Conservation (phyloP, 1,139 yeast species). For the Candida sp. region DNA sequence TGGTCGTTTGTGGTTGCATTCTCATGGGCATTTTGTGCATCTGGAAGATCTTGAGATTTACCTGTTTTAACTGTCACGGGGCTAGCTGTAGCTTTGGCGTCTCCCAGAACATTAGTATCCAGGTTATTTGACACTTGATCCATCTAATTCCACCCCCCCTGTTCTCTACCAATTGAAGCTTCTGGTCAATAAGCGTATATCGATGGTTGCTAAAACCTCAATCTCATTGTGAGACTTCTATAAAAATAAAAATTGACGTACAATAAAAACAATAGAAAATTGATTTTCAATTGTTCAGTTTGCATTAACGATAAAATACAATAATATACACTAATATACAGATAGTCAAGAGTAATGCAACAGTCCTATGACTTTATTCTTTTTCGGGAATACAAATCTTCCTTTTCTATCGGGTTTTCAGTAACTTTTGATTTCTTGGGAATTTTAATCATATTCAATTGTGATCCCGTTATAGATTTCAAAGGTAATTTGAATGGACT, state of each 20-base stretch:
- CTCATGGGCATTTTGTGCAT: not conserved
- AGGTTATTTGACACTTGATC: constrained; percentile 28
- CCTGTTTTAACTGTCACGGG: not conserved
- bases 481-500: constrained; percentile 4
- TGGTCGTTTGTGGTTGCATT: not conserved
- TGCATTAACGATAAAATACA: not conserved
- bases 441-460: constrained; percentile 5
- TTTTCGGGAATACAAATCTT: not conserved
- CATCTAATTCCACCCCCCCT: constrained; percentile 16
- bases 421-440: constrained; percentile 1
- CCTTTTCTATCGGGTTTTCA: not conserved
- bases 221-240: not conserved
- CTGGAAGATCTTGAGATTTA: not conserved
- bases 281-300: not conserved
- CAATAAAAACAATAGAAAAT: not conserved
- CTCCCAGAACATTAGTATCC: constrained; percentile 24
- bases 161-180: no score
- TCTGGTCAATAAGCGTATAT: no score
- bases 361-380: not conserved
- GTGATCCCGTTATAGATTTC: constrained; percentile 5
- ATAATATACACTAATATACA: constrained; percentile 4
- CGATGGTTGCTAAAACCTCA: not conserved
- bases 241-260: not conserved
- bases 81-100: constrained; percentile 6
- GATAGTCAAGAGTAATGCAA: not conserved